Conservation (phyloP, 331 rosid species). For the Prunus yedoensis region DNA sequence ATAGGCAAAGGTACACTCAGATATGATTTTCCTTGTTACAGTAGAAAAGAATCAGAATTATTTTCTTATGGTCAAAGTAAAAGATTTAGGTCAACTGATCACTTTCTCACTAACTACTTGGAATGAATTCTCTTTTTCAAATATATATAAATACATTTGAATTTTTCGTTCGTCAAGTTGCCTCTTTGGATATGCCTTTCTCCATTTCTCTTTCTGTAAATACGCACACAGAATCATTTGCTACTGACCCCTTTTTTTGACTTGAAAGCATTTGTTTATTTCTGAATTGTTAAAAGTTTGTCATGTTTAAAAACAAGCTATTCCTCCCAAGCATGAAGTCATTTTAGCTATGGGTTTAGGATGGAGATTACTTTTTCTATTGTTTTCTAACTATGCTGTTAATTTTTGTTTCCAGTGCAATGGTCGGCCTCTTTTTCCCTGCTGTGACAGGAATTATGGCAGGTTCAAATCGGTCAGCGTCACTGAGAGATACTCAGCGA, state of each 20-base stretch:
- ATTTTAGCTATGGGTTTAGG: not conserved
- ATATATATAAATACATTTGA: no score
- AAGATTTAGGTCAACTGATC: no score
- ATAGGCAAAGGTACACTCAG: no score
- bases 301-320: not conserved
- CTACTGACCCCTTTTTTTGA: not conserved
- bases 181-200: not conserved
- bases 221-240: not conserved
- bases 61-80: no score
- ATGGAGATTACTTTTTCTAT: slow-evolving; percentile 1
- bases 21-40: no score
- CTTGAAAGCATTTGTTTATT: not conserved
- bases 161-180: not conserved
- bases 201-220: not conserved
- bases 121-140: no score
- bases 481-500: slow-evolving; percentile 92
- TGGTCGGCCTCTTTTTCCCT: slow-evolving; percentile 99
- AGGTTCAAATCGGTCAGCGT: slow-evolving; percentile 96
- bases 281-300: not conserved
- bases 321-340: not conserved
- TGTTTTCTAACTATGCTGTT: slow-evolving; percentile 28
- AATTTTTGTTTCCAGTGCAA: slow-evolving; percentile 61
- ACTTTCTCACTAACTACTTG: no score
- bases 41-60: no score
- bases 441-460: slow-evolving; percentile 99